These are phyloP conservation scores for Sporobolomyces roseus DNA, from an alignment of 768 basidiomycete genomes.

Conservation along the genomic window DNA sequence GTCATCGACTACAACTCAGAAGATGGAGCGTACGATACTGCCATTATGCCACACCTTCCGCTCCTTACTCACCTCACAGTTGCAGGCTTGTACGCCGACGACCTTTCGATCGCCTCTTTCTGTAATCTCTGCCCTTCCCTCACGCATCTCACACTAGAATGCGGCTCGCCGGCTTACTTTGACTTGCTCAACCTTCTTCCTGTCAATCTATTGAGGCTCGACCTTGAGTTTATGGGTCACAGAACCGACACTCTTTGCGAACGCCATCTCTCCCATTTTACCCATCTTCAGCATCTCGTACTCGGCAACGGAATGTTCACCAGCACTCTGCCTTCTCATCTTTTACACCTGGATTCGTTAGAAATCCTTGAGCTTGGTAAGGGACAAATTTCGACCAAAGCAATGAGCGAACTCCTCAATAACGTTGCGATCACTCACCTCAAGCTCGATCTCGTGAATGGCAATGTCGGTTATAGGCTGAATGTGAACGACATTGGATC, in stretches of 20 bases:
- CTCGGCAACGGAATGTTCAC: not conserved
- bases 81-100: not conserved
- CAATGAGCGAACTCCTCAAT: too few relatives aligned
- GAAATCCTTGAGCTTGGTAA: not conserved
- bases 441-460: too few relatives aligned
- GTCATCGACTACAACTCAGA: not conserved
- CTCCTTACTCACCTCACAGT: not conserved
- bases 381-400: not conserved
- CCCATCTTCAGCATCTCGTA: not conserved
- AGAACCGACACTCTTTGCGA: not conserved
- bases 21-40: too few relatives aligned
- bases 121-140: not conserved
- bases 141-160: not conserved
- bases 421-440: too few relatives aligned
- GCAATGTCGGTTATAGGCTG: too few relatives aligned
- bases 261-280: not conserved
- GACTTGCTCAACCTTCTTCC: not conserved
- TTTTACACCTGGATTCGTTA: not conserved
- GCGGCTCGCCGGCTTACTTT: not conserved
- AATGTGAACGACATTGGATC: too few relatives aligned
- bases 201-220: not conserved
- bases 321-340: not conserved
- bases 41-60: not conserved
- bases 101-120: not conserved
- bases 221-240: not conserved